Base-by-base conservation (phyloP, 2,329 filamentous ascomycete genomes). In the Fusarium sterilihyphosum region DNA sequence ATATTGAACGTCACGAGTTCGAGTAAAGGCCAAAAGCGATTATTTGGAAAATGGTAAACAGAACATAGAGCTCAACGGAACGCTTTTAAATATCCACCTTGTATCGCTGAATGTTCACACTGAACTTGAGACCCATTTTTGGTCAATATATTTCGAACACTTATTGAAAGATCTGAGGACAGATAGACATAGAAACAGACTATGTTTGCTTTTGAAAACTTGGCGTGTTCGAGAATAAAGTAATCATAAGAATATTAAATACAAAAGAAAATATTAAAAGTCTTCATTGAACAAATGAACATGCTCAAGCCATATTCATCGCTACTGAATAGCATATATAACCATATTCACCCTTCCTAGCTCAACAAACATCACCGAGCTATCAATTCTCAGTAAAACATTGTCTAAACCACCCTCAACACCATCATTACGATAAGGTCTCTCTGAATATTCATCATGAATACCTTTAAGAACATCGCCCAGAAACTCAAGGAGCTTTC, bases 251-350 rank as follows among this genome's bases (percentile, higher is more conserved):
- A 24, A 18, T 4, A 20, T 16, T 4, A 52, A 6, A 18, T 24
- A 24, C 9, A 24, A 0, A 5, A 9, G 8, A 1, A 35, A 11
- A 37, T 14, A 26, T 6, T 0, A 5, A 20, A 24, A 14, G 5
- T 11, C 6, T 20, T 6, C 6, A 3, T 24, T 8, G n/a, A 53
- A 37, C n/a, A 37, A 16, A 16, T 26, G 31, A 37, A 24, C 9
- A 49, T 4, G 22, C 5, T 1, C 2, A 26, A 26, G 31, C 2
- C 3, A 20, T 20, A 4, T 5, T 3, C 1, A 8, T 1, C 17
- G 31, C 31, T 11, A 2, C 3, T 8, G 11, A 16, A 20, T 2
- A 8, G 31, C 9, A 20, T 37, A 26, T 37, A 37, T 37, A 20
- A 53, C 37, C 12, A 11, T 10, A 2, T 6, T 8, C 17, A 0